Percentiles rank a stretch among this genome's conserved stretches.
Evolutionary conservation across 345 rosid species (phyloP).

Genomic region (Ailanthus altissimus): DNA sequence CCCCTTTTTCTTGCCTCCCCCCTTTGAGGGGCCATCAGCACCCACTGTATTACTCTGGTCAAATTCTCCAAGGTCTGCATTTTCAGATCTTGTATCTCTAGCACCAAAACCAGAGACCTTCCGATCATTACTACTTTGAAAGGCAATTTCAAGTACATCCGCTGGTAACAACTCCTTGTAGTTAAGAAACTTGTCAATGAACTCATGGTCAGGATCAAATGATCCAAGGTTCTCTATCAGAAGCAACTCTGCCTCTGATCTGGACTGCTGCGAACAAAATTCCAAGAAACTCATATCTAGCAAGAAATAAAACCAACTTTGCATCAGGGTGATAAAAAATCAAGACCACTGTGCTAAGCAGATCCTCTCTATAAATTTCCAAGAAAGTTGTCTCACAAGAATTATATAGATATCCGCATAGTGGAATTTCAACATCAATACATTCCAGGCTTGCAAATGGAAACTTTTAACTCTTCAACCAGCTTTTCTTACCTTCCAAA

Average conservation of each 20-base stretch:
- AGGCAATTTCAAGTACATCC: constrained; percentile 90
- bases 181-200: constrained; percentile 91
- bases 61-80: constrained; percentile 22
- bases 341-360: neutral
- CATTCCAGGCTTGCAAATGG: neutral
- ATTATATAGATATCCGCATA: neutral
- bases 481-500: no score
- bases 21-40: constrained; percentile 54
- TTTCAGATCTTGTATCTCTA: constrained; percentile 44
- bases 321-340: neutral
- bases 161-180: constrained; percentile 80
- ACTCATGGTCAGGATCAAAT: constrained; percentile 67
- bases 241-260: constrained; percentile 87
- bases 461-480: no score
- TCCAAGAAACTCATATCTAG: constrained; percentile 91
- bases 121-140: constrained; percentile 51
- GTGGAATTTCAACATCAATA: neutral
- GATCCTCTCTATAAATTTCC: neutral
- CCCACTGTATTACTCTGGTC: constrained; percentile 22
- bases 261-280: constrained; percentile 84
- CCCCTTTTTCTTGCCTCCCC: constrained; percentile 76
- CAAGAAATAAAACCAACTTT: neutral
- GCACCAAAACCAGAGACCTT: constrained; percentile 42
- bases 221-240: constrained; percentile 75
- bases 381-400: neutral